phyloP scores from a whole-genome alignment of 2,329 filamentous ascomycete genomes.

The Sordariomycetes sp. region DNA sequence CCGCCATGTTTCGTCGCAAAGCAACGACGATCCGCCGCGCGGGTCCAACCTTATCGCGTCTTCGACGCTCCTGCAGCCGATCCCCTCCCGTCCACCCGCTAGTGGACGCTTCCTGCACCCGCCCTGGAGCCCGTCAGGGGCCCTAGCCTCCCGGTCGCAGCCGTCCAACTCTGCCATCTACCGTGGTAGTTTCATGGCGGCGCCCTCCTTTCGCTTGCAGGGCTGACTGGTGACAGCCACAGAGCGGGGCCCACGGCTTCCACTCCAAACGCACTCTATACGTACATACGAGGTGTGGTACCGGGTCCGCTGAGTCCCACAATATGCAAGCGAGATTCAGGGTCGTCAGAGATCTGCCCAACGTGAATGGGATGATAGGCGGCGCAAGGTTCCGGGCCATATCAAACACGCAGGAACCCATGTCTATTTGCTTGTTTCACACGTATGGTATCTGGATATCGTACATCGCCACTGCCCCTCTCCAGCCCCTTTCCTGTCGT shows the following conservation, averaged over 20 bases:
- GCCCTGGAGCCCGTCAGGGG: neutral
- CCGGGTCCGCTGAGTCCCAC: neutral
- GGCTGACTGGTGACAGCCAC: neutral
- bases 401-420: neutral
- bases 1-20: neutral
- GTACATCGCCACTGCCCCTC: neutral
- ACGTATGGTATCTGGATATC: neutral
- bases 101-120: neutral
- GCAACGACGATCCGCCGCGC: neutral
- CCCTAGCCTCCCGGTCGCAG: neutral
- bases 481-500: neutral
- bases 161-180: neutral
- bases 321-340: neutral
- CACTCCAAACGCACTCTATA: neutral
- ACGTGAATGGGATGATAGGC: neutral
- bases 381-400: neutral
- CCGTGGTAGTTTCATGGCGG: neutral
- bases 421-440: neutral
- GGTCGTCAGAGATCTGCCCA: neutral
- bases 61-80: neutral
- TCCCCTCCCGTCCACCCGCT: neutral
- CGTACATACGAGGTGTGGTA: too few species aligned
- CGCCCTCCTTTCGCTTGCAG: neutral
- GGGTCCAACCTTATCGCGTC: neutral
- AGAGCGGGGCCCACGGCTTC: neutral